Base-by-base conservation (phyloP, 169 alveolate genomes). In the Plasmodium fragile region DNA sequence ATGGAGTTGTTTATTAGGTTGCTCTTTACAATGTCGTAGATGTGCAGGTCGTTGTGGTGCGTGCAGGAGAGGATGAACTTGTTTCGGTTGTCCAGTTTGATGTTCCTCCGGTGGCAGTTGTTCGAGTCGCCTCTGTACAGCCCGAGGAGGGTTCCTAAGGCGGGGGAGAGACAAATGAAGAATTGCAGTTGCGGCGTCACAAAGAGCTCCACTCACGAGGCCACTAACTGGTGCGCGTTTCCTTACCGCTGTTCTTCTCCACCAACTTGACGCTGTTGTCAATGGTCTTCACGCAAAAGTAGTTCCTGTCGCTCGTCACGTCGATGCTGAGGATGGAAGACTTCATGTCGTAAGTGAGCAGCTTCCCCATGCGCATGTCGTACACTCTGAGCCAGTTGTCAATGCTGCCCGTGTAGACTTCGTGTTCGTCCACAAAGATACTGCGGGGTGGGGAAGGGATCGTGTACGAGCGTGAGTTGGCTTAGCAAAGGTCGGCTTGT, bases 161-260 rank as follows among this genome's bases (percentile, higher is more conserved):
- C 41, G 32, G 71, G n/a, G 32, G 53, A 2, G 22, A 34, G 32
- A 36, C 10, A 30, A 30, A 39, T 39, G 45, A 39, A 78, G 13
- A 39, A 39, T n/a, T 78, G 52, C 49, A 78, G 22, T n/a, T 34
- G 8, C n/a, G 52, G 43, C 10, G 52, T 41, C n/a, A n/a, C n/a
- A n/a, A n/a, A n/a, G n/a, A 41, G 0, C 8, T 3, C 7, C 13
- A 41, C 52, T 7, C 13, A 41, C 8, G 36, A 39, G 75, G 6
- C 4, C 30, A 65, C 6, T 0, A 10, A 18, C 75, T 7, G 2
- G 0, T 65, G 36, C 6, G 4, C 69, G 30, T 41, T 39, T 84
- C 36, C 52, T 84, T 89, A 89, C 94, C 94, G 81, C 94, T 72
- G 59, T 89, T 89, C 71, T 89, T 89, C 72, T 89, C 94, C 25